phyloP scores from a whole-genome alignment of 805 yeast species.

The Suhomyces emberorum region DNA sequence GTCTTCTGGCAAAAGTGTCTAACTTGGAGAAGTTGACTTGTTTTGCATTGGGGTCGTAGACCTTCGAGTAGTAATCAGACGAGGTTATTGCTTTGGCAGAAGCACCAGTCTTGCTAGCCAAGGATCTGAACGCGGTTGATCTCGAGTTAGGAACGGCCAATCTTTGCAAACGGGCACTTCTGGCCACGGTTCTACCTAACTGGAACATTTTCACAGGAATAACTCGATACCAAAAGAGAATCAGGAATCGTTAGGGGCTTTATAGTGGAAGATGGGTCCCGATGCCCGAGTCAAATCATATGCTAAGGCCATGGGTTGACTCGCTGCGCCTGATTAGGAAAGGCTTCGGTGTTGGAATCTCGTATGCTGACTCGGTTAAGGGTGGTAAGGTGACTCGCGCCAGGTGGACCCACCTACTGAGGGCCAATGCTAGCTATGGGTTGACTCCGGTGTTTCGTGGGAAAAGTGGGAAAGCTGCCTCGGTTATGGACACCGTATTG shows the following conservation, averaged over 20 bases:
- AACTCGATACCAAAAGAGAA: too few relatives aligned
- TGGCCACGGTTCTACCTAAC: conserved; percentile 2
- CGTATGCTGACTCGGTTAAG: conserved; percentile 1
- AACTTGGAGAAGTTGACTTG: conserved; percentile 33
- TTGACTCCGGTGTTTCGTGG: too few relatives aligned
- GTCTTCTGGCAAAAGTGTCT: conserved; percentile 88
- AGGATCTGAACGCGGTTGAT: neutral
- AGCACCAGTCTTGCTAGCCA: conserved; percentile 2
- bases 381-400: too few relatives aligned
- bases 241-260: too few relatives aligned
- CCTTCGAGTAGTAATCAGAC: conserved; percentile 45
- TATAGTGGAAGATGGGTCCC: neutral
- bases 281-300: neutral
- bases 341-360: neutral
- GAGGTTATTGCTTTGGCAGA: conserved; percentile 49
- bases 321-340: too few relatives aligned
- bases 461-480: too few relatives aligned
- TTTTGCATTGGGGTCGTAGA: conserved; percentile 42
- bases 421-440: too few relatives aligned
- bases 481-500: too few relatives aligned
- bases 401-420: too few relatives aligned
- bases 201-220: conserved; percentile 3
- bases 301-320: too few relatives aligned
- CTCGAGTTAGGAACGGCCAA: neutral
- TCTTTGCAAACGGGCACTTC: conserved; percentile 6